phyloP scores from a whole-genome alignment of 768 basidiomycete species.

The Trametes elegans region DNA sequence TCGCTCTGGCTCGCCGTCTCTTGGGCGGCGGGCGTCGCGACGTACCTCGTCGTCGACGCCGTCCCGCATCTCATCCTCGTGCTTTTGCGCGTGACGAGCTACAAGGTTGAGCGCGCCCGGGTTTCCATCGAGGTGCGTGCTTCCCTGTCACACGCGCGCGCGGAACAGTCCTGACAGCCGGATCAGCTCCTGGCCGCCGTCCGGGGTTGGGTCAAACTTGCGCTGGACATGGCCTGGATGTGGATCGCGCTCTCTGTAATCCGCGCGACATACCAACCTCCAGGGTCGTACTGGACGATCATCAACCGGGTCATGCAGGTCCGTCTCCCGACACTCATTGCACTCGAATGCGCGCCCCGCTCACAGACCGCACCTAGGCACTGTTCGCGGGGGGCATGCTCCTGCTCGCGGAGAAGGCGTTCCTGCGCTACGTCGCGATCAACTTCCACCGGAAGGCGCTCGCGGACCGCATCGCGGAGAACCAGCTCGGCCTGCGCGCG shows the following conservation, averaged over 20 bases:
- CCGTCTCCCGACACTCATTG: constrained; percentile 23
- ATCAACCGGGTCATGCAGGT: constrained; percentile 75
- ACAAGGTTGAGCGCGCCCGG: constrained; percentile 63
- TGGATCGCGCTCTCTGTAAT: constrained; percentile 74
- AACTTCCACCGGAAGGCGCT: constrained; percentile 78
- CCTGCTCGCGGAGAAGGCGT: constrained; percentile 53
- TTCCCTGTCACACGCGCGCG: background rate
- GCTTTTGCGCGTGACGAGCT: constrained; percentile 52
- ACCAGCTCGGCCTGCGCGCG: constrained; percentile 64
- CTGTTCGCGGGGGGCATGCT: constrained; percentile 44
- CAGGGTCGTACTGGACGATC: constrained; percentile 63
- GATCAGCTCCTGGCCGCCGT: constrained; percentile 64
- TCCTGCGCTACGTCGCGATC: constrained; percentile 75
- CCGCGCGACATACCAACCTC: constrained; percentile 54
- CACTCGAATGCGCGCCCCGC: constrained; percentile 37
- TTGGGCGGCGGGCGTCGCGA: constrained; percentile 61
- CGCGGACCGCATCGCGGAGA: constrained; percentile 70
- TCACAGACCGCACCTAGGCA: constrained; percentile 35
- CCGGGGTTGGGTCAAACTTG: constrained; percentile 67
- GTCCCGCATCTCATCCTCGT: constrained; percentile 56
- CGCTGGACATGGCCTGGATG: constrained; percentile 63
- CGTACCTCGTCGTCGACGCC: constrained; percentile 63
- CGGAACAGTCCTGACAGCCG: background rate
- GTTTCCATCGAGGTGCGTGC: constrained; percentile 60
- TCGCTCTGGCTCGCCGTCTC: constrained; percentile 68